A percentile compares a stretch with the other conserved stretches of the same genome.
phyloP scores from a whole-genome alignment of 768 basidiomycete genomes.

The Boletus fagicola region DNA sequence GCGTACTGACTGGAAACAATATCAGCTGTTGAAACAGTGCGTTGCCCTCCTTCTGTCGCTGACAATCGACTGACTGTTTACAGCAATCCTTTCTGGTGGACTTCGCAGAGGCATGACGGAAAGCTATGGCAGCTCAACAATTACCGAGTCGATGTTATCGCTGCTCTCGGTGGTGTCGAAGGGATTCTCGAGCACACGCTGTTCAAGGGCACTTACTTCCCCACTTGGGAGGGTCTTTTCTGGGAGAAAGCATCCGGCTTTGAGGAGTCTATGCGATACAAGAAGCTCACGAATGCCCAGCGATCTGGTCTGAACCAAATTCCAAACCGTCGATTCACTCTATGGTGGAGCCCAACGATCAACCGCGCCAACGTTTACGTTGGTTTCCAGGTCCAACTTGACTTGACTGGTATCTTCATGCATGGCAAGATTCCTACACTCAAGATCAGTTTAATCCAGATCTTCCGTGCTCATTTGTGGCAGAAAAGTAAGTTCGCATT shows the following conservation, averaged over 20 bases:
- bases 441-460: constrained; percentile 99
- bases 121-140: constrained; percentile 98
- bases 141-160: constrained; percentile 98
- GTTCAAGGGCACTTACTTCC: constrained; percentile 98
- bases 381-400: constrained; percentile 99
- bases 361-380: constrained; percentile 99
- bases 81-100: constrained; percentile 99
- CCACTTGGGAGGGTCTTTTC: constrained; percentile 97
- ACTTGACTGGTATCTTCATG: constrained; percentile 97
- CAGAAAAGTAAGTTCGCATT: constrained; percentile 80
- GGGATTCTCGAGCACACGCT: constrained; percentile 95
- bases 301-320: constrained; percentile 97
- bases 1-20: constrained; percentile 97
- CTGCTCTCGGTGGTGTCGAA: constrained; percentile 95
- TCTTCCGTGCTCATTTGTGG: constrained; percentile 99
- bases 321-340: constrained; percentile 97
- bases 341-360: constrained; percentile 99
- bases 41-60: constrained; percentile 25
- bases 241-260: constrained; percentile 99
- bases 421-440: constrained; percentile 98
- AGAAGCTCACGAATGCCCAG: constrained; percentile 97
- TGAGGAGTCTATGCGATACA: constrained; percentile 94
- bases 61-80: constrained; percentile 11
- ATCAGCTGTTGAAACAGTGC: constrained; percentile 87
- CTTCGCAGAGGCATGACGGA: constrained; percentile 92